A percentile compares a stretch with the other conserved stretches of the same genome.
Evolutionary conservation across 257 asterid genomes (phyloP).

Genomic region (Scutellaria baicalensis): DNA sequence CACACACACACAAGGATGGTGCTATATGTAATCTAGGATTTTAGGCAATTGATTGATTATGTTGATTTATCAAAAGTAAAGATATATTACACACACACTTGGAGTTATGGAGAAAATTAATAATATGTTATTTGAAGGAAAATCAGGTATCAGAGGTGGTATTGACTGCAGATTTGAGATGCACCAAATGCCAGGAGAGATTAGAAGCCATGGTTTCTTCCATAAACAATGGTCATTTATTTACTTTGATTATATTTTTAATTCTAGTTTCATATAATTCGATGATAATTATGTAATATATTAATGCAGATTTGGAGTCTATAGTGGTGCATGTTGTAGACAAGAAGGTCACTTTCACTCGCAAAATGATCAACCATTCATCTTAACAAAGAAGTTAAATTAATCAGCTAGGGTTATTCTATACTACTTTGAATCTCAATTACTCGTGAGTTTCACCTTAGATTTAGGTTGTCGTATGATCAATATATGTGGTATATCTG

Average conservation of each 20-base stretch:
- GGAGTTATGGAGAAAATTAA: no score
- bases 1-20: no score
- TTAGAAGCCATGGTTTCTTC: slow-evolving; percentile 13
- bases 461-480: no score
- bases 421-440: no score
- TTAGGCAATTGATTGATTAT: no score
- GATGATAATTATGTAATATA: background rate
- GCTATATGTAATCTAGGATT: no score
- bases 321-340: slow-evolving; percentile 25
- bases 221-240: background rate
- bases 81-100: no score
- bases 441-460: no score
- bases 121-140: background rate
- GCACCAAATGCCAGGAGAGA: slow-evolving; percentile 25
- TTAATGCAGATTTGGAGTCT: slow-evolving; percentile 28
- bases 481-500: no score
- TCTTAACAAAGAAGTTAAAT: background rate
- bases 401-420: no score
- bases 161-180: slow-evolving; percentile 23
- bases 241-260: background rate
- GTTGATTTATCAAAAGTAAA: no score
- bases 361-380: slow-evolving; percentile 7
- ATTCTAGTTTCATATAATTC: no score
- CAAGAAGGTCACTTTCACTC: slow-evolving; percentile 26
- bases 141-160: slow-evolving; percentile 20